Percentiles rank a stretch among this genome's conserved stretches.
phyloP scores from a whole-genome alignment of 176 grass and related monocot genomes.

The Eleusine coracana region DNA sequence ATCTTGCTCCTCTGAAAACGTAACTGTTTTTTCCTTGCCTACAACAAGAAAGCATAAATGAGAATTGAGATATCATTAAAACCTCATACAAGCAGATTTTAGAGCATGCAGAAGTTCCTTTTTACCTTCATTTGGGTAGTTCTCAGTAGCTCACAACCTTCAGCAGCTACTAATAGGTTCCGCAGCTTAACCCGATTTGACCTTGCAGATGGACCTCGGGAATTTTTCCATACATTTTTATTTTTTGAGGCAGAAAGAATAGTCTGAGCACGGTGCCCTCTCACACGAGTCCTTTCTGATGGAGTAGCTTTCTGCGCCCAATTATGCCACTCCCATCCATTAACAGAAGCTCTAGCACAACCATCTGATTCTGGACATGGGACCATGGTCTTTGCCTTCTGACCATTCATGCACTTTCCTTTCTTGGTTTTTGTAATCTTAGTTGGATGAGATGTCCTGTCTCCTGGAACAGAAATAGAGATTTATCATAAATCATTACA shows the following conservation, averaged over 20 bases:
- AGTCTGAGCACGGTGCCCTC: constrained; percentile 56
- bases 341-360: constrained; percentile 78
- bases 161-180: constrained; percentile 73
- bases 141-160: constrained; percentile 80
- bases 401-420: constrained; percentile 51
- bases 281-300: constrained; percentile 72
- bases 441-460: constrained; percentile 50
- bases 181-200: constrained; percentile 86
- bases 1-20: constrained; percentile 97
- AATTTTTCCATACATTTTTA: constrained; percentile 41
- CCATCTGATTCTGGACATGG: constrained; percentile 78
- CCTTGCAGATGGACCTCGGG: constrained; percentile 72
- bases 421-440: constrained; percentile 68
- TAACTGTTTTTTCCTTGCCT: constrained; percentile 92
- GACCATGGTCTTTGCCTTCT: constrained; percentile 48
- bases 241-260: constrained; percentile 55
- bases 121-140: constrained; percentile 80
- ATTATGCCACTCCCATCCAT: constrained; percentile 88
- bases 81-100: constrained; percentile 29
- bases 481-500: constrained; percentile 23
- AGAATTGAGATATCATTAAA: background rate
- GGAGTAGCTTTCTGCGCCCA: constrained; percentile 81
- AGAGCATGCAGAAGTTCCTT: background rate
- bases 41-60: constrained; percentile 35
- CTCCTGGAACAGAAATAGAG: constrained; percentile 45